phyloP scores from a whole-genome alignment of 2,329 filamentous ascomycete species.

The Cercospora zeae-maydis region DNA sequence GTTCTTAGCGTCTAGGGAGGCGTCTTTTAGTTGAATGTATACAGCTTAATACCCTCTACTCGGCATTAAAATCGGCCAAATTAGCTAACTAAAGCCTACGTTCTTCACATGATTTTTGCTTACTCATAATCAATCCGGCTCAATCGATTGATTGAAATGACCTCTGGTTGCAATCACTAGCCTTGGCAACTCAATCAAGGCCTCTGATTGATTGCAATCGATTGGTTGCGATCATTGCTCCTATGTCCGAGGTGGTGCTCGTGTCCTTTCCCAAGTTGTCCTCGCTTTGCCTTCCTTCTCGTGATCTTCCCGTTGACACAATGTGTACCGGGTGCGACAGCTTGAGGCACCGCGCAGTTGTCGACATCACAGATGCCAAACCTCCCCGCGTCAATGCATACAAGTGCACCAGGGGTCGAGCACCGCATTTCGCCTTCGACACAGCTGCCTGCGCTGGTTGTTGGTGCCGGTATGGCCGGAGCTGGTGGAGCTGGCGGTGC shows the following conservation, averaged over 20 bases:
- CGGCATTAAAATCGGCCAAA: too few relatives aligned
- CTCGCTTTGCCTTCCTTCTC: constrained; percentile 13
- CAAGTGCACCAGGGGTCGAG: constrained; percentile 40
- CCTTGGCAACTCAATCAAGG: too few relatives aligned
- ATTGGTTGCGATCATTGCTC: not conserved
- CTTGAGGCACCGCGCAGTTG: constrained; percentile 41
- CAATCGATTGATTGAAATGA: too few relatives aligned
- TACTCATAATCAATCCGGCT: too few relatives aligned
- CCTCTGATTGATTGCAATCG: too few relatives aligned
- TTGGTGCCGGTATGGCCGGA: not conserved
- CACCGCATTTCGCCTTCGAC: constrained; percentile 35
- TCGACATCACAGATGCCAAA: constrained; percentile 46
- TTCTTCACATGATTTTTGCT: too few relatives aligned
- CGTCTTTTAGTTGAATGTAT: too few relatives aligned
- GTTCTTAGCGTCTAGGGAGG: too few relatives aligned
- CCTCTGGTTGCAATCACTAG: too few relatives aligned
- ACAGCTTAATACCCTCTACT: too few relatives aligned
- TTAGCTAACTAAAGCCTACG: not conserved
- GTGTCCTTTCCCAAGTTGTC: not conserved
- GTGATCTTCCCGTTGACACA: constrained; percentile 40
- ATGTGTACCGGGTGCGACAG: constrained; percentile 42
- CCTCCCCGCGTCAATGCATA: constrained; percentile 43
- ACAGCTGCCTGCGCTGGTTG: constrained; percentile 20
- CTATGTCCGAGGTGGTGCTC: not conserved
- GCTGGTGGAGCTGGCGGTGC: constrained; percentile 2